Conservation (phyloP, 1,284 basidiomycete genomes). For the Inonotus obliquus region DNA sequence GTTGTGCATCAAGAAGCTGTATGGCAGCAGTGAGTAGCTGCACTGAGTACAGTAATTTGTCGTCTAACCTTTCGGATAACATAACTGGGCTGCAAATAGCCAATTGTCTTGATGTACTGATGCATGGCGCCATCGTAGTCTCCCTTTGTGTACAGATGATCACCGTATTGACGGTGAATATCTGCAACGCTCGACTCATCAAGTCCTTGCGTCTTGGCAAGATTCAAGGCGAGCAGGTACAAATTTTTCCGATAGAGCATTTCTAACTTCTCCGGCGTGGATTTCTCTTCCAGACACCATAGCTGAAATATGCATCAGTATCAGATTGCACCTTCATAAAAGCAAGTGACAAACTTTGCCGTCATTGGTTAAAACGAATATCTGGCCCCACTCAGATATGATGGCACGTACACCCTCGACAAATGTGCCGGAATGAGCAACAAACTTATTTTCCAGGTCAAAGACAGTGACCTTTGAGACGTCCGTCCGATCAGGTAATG, state of each 20-base stretch:
- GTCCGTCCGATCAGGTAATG: slow-evolving; percentile 47
- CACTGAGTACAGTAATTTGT: background rate
- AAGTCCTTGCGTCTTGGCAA: slow-evolving; percentile 75
- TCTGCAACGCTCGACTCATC: slow-evolving; percentile 75
- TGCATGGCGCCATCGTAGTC: slow-evolving; percentile 93
- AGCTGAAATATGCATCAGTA: slow-evolving; percentile 40
- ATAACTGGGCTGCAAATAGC: slow-evolving; percentile 88
- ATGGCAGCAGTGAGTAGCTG: background rate
- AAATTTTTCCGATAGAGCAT: slow-evolving; percentile 76
- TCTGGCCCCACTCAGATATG: slow-evolving; percentile 72
- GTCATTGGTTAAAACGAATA: slow-evolving; percentile 74
- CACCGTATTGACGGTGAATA: slow-evolving; percentile 86
- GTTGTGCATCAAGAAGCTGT: slow-evolving; percentile 94
- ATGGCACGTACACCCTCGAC: slow-evolving; percentile 76
- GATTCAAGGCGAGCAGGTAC: slow-evolving; percentile 69
- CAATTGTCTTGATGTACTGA: slow-evolving; percentile 90
- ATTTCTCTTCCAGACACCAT: slow-evolving; percentile 70
- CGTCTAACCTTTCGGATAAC: slow-evolving; percentile 86
- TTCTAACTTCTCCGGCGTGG: slow-evolving; percentile 75
- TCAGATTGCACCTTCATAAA: background rate
- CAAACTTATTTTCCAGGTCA: slow-evolving; percentile 90
- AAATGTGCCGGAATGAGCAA: slow-evolving; percentile 80
- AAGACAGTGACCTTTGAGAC: slow-evolving; percentile 87
- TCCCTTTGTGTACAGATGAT: slow-evolving; percentile 86
- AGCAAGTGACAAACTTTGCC: slow-evolving; percentile 51